Percentiles rank a stretch among this genome's conserved stretches.
Conservation (phyloP, 257 asterid species). For the Cynanchum wilfordii region DNA sequence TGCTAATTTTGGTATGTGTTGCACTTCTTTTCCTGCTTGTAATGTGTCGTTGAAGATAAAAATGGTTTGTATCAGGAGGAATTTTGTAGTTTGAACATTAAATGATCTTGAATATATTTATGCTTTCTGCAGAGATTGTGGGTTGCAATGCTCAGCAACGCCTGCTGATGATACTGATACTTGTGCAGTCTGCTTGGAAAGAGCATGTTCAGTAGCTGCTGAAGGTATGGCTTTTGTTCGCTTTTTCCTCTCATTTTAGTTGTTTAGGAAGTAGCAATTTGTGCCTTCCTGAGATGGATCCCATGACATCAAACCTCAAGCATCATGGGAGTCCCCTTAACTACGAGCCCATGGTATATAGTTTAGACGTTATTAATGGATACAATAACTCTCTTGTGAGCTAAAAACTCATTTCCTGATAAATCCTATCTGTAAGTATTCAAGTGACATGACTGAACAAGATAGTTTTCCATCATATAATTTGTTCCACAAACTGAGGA, state of each 20-base stretch:
- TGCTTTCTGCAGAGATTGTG: slow-evolving; percentile 62
- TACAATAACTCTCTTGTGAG: neutral
- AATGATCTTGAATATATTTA: neutral
- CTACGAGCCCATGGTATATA: neutral
- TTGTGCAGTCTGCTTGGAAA: slow-evolving; percentile 92
- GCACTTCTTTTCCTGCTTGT: neutral
- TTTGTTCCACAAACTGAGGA: neutral
- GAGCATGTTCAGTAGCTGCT: slow-evolving; percentile 81
- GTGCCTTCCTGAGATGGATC: neutral
- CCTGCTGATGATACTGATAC: slow-evolving; percentile 70
- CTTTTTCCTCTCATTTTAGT: neutral
- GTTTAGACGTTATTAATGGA: neutral
- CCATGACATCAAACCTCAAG: neutral
- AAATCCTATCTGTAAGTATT: neutral
- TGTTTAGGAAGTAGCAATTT: neutral
- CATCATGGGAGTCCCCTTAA: neutral
- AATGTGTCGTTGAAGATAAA: neutral
- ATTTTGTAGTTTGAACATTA: neutral
- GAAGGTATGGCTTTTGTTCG: slow-evolving; percentile 44
- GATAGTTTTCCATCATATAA: neutral
- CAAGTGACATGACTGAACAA: neutral
- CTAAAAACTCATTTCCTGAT: neutral
- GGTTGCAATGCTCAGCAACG: slow-evolving; percentile 60
- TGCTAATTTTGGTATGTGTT: neutral
- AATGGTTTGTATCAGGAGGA: neutral